Conservation (phyloP, 2,329 filamentous ascomycete species). For the Didymella sp. region DNA sequence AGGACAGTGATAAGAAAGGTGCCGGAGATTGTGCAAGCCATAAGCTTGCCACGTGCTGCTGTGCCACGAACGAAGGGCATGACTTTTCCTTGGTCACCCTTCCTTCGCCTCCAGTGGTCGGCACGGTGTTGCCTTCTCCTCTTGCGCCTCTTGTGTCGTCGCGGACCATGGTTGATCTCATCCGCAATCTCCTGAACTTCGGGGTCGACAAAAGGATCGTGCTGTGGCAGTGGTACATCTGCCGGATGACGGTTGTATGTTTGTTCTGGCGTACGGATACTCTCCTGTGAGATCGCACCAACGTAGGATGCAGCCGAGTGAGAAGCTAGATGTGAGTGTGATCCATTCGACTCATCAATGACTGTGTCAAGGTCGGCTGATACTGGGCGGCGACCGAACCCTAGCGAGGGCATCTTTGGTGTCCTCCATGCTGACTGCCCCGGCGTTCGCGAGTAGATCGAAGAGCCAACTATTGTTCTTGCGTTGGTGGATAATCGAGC, state of each 20-base stretch:
- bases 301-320: constrained; percentile 48
- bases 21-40: constrained; percentile 68
- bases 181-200: constrained; percentile 59
- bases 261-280: constrained; percentile 29
- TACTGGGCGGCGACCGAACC: constrained; percentile 42
- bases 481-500: constrained; percentile 28
- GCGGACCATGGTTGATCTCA: constrained; percentile 49
- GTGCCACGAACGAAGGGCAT: constrained; percentile 33
- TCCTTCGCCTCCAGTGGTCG: constrained; percentile 41
- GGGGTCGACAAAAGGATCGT: constrained; percentile 47
- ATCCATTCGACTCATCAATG: constrained; percentile 36
- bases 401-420: constrained; percentile 44
- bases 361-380: constrained; percentile 33
- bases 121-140: constrained; percentile 38
- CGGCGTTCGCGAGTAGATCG: constrained; percentile 48
- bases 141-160: constrained; percentile 46
- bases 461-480: constrained; percentile 35
- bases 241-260: constrained; percentile 44
- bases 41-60: constrained; percentile 42
- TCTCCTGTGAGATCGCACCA: constrained; percentile 37
- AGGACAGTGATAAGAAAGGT: constrained; percentile 66
- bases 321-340: constrained; percentile 42
- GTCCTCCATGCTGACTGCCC: constrained; percentile 36
- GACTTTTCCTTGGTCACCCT: constrained; percentile 25
- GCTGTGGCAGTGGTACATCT: constrained; percentile 35